Percentiles rank a stretch among this genome's conserved stretches.
These are phyloP conservation scores for Chytridium lagenaria DNA, from an alignment of 371 early-diverging fungal genomes.

Conservation along the genomic window DNA sequence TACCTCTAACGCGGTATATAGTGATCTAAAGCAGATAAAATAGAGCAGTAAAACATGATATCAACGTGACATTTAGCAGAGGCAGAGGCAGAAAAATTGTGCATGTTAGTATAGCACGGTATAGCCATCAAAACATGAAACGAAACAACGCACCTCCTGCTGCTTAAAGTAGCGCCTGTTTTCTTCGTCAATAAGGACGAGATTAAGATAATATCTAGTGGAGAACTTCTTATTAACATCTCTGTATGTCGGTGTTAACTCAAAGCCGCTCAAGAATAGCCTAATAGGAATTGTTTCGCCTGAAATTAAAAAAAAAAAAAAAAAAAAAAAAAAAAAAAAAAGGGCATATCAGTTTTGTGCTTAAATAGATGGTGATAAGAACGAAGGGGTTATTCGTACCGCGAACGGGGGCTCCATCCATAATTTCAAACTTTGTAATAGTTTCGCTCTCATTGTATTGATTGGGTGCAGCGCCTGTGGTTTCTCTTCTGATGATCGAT, in stretches of 20 bases:
- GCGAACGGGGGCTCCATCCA: conserved; percentile 98
- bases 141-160: conserved; percentile 62
- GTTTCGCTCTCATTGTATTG: conserved; percentile 98
- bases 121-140: background rate
- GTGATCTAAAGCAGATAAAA: conserved; percentile 29
- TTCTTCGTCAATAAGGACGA: conserved; percentile 97
- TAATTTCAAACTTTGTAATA: conserved; percentile 97
- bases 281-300: conserved; percentile 98
- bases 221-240: conserved; percentile 97
- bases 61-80: background rate
- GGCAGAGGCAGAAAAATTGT: background rate
- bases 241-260: conserved; percentile 86
- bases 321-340: too few relatives aligned
- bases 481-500: conserved; percentile 96
- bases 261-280: conserved; percentile 94
- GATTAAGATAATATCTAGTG: conserved; percentile 93
- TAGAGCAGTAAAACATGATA: background rate
- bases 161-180: conserved; percentile 98
- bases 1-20: conserved; percentile 34
- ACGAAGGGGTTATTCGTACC: conserved; percentile 49
- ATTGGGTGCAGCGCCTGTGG: conserved; percentile 94
- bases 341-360: background rate
- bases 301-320: too few relatives aligned
- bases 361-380: background rate
- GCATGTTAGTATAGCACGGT: background rate